Evolutionary conservation across 345 rosid species (phyloP).

Genomic region (Rubroshorea leprosula): DNA sequence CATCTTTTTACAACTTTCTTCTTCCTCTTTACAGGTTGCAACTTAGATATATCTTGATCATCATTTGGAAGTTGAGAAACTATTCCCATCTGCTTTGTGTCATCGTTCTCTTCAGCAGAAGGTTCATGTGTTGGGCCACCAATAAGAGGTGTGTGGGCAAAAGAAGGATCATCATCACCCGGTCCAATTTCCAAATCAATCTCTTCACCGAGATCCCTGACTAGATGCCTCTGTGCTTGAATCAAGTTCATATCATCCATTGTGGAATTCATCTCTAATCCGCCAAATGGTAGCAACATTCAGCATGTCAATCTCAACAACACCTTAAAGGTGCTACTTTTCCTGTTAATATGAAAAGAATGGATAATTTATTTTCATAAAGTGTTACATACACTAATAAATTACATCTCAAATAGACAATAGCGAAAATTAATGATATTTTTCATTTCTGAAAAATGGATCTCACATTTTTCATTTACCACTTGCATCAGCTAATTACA

Average conservation of each 20-base stretch:
- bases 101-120: conserved; percentile 75
- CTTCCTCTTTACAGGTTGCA: conserved; percentile 71
- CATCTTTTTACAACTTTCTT: conserved; percentile 97
- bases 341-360: conserved; percentile 6
- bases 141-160: conserved; percentile 66
- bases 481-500: no score
- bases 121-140: conserved; percentile 61
- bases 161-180: conserved; percentile 83
- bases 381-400: not conserved
- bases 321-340: conserved; percentile 11
- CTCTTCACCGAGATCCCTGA: conserved; percentile 90
- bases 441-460: no score
- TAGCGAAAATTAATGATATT: no score
- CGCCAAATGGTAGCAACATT: conserved; percentile 81
- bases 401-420: not conserved
- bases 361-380: not conserved
- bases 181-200: conserved; percentile 97
- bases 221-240: conserved; percentile 97
- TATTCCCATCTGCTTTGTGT: conserved; percentile 70
- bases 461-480: no score
- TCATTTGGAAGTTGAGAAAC: conserved; percentile 59
- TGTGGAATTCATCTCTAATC: conserved; percentile 79
- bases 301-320: conserved; percentile 59
- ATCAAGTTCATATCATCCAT: conserved; percentile 98
- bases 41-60: conserved; percentile 68